A percentile compares a stretch with the other conserved stretches of the same genome.
phyloP scores from a whole-genome alignment of 2,329 filamentous ascomycete species.

The Aureobasidium sp. region DNA sequence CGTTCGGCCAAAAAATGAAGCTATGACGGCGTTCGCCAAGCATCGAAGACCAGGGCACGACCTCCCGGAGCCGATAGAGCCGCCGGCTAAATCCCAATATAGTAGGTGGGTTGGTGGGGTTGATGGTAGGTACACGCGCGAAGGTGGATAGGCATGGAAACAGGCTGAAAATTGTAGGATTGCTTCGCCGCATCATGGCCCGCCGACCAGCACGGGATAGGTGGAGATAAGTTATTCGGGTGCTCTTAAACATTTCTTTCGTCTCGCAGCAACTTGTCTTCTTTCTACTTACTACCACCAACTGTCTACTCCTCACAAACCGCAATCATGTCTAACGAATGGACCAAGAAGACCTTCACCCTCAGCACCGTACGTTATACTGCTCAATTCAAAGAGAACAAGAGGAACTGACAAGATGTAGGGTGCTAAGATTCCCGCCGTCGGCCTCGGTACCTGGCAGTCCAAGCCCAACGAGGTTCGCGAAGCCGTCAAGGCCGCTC shows the following conservation, averaged over 20 bases:
- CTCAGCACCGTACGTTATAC: slow-evolving; percentile 43
- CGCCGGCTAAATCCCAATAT: background rate
- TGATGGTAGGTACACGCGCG: background rate
- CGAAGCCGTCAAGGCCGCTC: slow-evolving; percentile 56
- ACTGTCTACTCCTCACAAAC: background rate
- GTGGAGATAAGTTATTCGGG: slow-evolving; percentile 2
- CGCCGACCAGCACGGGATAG: background rate
- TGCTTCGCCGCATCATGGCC: slow-evolving; percentile 2
- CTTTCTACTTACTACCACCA: slow-evolving; percentile 7
- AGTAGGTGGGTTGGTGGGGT: slow-evolving; percentile 4
- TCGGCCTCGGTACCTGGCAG: slow-evolving; percentile 75
- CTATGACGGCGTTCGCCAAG: slow-evolving; percentile 10
- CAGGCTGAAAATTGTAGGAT: background rate
- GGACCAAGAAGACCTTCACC: slow-evolving; percentile 37
- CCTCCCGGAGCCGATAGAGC: background rate
- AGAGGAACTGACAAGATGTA: slow-evolving; percentile 42
- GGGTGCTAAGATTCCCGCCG: slow-evolving; percentile 66
- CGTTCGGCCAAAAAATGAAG: slow-evolving; percentile 4
- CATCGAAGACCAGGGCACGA: background rate
- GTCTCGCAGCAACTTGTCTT: background rate
- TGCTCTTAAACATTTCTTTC: slow-evolving; percentile 4
- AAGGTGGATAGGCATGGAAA: background rate
- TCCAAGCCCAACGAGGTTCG: slow-evolving; percentile 60
- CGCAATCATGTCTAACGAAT: slow-evolving; percentile 22
- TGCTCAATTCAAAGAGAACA: background rate